Percentiles rank a stretch among this genome's conserved stretches.
Conservation (phyloP, 2,329 filamentous ascomycete genomes). For the Byssothecium circinans region DNA sequence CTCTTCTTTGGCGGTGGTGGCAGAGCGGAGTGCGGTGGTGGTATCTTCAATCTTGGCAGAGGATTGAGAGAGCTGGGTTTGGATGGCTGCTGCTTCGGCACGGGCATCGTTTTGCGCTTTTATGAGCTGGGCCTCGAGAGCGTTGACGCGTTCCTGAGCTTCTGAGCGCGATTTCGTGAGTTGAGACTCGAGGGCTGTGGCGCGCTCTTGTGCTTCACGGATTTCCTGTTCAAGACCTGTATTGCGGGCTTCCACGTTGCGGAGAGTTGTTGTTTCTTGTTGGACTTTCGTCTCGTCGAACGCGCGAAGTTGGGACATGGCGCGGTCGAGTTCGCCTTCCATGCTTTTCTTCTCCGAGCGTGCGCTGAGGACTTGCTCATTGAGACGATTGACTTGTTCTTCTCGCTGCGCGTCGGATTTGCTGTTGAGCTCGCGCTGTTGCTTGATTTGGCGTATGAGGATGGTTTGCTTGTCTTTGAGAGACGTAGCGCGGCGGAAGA, state of each 20-base stretch:
- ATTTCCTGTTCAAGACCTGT: slow-evolving; percentile 38
- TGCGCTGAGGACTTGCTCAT: slow-evolving; percentile 44
- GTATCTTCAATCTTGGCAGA: slow-evolving; percentile 34
- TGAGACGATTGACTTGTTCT: slow-evolving; percentile 45
- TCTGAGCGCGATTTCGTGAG: slow-evolving; percentile 31
- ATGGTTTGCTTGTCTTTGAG: slow-evolving; percentile 88
- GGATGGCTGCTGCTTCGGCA: slow-evolving; percentile 37
- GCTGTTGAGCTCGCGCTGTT: slow-evolving; percentile 89
- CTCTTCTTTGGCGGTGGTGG: slow-evolving; percentile 35
- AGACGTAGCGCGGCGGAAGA: slow-evolving; percentile 74
- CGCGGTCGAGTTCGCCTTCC: slow-evolving; percentile 41
- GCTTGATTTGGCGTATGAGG: slow-evolving; percentile 87
- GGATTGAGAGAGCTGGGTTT: slow-evolving; percentile 41
- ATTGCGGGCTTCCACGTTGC: slow-evolving; percentile 34
- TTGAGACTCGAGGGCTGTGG: slow-evolving; percentile 36
- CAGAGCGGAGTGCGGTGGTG: slow-evolving; percentile 26
- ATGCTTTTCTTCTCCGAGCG: slow-evolving; percentile 39
- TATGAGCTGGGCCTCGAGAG: slow-evolving; percentile 36
- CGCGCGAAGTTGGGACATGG: slow-evolving; percentile 33
- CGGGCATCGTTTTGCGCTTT: slow-evolving; percentile 42
- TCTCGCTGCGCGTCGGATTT: slow-evolving; percentile 67
- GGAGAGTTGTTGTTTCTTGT: slow-evolving; percentile 24
- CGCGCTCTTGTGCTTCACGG: slow-evolving; percentile 32
- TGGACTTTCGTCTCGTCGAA: slow-evolving; percentile 32
- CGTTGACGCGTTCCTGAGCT: slow-evolving; percentile 35